phyloP scores from a whole-genome alignment of 1,284 basidiomycete genomes.

The Porogramme epimiltina region DNA sequence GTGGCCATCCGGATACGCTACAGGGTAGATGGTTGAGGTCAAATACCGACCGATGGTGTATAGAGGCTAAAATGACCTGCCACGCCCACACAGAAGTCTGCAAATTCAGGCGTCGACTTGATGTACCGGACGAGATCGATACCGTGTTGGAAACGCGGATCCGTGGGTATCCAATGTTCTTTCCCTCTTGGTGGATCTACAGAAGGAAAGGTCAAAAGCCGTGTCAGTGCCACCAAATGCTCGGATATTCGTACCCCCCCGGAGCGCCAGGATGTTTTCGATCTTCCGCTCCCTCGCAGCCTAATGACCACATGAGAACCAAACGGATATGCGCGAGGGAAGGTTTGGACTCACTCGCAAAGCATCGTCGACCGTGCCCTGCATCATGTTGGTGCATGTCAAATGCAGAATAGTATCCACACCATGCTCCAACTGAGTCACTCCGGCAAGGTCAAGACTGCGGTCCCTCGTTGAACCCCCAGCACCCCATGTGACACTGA shows the following conservation, averaged over 20 bases:
- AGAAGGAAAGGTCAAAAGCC: slow-evolving; percentile 8
- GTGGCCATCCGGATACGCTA: slow-evolving; percentile 94
- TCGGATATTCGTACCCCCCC: slow-evolving; percentile 64
- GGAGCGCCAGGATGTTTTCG: slow-evolving; percentile 88
- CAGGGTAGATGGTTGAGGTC: slow-evolving; percentile 13
- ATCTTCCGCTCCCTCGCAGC: slow-evolving; percentile 84
- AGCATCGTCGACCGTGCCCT: slow-evolving; percentile 84
- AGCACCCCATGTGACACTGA: slow-evolving; percentile 95
- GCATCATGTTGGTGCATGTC: slow-evolving; percentile 97
- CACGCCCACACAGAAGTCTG: slow-evolving; percentile 91
- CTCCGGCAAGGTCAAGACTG: slow-evolving; percentile 82
- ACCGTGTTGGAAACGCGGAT: slow-evolving; percentile 86
- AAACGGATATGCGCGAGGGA: not conserved
- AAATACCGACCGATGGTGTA: slow-evolving; percentile 7
- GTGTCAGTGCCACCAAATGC: too few relatives aligned
- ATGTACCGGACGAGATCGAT: slow-evolving; percentile 93
- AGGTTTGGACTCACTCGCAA: slow-evolving; percentile 59
- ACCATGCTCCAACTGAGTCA: slow-evolving; percentile 71
- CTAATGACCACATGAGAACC: slow-evolving; percentile 38
- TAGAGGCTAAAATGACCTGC: slow-evolving; percentile 55
- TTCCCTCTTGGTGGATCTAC: slow-evolving; percentile 90
- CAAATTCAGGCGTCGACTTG: slow-evolving; percentile 75
- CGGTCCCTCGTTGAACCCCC: slow-evolving; percentile 92
- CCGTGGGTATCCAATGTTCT: slow-evolving; percentile 89
- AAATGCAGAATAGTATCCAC: slow-evolving; percentile 91